phyloP scores from a whole-genome alignment of 148 eudicot genomes.

The Agrostemma githago region DNA sequence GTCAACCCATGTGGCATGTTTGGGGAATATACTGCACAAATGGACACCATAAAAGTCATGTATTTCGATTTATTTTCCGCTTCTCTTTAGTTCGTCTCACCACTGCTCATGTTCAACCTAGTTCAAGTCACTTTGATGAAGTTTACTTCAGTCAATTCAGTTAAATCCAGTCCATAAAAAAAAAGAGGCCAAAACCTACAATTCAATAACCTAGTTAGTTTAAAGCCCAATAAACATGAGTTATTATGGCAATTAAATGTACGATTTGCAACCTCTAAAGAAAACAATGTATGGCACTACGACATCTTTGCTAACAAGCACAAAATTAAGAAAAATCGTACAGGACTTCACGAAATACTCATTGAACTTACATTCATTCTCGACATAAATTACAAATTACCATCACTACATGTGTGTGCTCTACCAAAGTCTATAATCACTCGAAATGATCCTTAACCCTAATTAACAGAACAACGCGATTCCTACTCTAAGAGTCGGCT shows the following conservation, averaged over 20 bases:
- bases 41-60: no score
- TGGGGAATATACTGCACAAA: no score
- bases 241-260: not conserved
- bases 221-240: not conserved
- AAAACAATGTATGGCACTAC: not conserved
- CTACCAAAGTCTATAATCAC: slow-evolving; percentile 16
- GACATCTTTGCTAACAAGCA: not conserved
- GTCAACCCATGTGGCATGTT: no score
- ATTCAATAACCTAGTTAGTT: not conserved
- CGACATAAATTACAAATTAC: slow-evolving; percentile 18
- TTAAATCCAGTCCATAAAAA: no score
- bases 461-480: slow-evolving; percentile 13
- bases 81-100: no score
- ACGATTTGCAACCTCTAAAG: not conserved
- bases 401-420: slow-evolving; percentile 25
- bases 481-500: slow-evolving; percentile 18
- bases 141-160: no score
- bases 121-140: no score
- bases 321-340: slow-evolving; percentile 4
- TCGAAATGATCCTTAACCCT: slow-evolving; percentile 21
- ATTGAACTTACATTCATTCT: slow-evolving; percentile 22
- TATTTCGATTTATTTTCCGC: no score
- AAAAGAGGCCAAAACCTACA: no score
- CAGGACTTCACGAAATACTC: slow-evolving; percentile 1
- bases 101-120: no score